Percentiles rank a stretch among this genome's conserved stretches.
Evolutionary conservation across 805 yeast genomes (phyloP).

Genomic region (Saccharomyces cerevisiae): DNA sequence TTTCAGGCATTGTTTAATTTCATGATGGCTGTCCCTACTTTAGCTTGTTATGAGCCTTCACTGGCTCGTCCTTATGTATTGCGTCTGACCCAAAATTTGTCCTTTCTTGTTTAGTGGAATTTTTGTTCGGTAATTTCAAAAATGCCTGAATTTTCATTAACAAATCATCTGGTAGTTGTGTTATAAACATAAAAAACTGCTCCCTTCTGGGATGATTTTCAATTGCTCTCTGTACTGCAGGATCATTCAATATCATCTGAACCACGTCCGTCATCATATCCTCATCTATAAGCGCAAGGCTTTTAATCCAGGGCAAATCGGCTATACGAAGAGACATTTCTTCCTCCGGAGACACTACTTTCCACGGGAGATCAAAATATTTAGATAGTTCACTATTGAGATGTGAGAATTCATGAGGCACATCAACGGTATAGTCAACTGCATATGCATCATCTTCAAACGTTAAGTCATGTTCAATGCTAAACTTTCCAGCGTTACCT

Average conservation of each 20-base stretch:
- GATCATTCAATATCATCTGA: slow-evolving; percentile 18
- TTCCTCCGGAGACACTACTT: slow-evolving; percentile 11
- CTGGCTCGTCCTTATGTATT: neutral
- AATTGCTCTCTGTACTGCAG: slow-evolving; percentile 18
- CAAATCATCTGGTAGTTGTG: slow-evolving; percentile 23
- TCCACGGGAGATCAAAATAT: slow-evolving; percentile 65
- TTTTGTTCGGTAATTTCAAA: neutral
- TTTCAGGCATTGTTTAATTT: neutral
- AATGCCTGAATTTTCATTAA: slow-evolving; percentile 8
- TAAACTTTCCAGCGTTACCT: slow-evolving; percentile 76
- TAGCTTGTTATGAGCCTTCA: neutral
- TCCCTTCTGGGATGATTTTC: slow-evolving; percentile 14
- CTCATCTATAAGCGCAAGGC: slow-evolving; percentile 15
- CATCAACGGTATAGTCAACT: slow-evolving; percentile 61
- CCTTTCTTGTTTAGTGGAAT: neutral
- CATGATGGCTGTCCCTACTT: neutral
- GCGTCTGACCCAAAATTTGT: neutral
- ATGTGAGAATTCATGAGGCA: slow-evolving; percentile 64
- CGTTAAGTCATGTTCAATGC: slow-evolving; percentile 74
- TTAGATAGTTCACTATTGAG: slow-evolving; percentile 59
- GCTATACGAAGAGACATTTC: neutral
- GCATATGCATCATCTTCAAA: slow-evolving; percentile 67
- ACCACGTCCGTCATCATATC: slow-evolving; percentile 21
- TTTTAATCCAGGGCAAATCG: slow-evolving; percentile 23
- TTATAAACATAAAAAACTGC: slow-evolving; percentile 17